These are phyloP conservation scores for Saturnispora galanensis DNA, from an alignment of 805 yeast species.

Conservation along the genomic window DNA sequence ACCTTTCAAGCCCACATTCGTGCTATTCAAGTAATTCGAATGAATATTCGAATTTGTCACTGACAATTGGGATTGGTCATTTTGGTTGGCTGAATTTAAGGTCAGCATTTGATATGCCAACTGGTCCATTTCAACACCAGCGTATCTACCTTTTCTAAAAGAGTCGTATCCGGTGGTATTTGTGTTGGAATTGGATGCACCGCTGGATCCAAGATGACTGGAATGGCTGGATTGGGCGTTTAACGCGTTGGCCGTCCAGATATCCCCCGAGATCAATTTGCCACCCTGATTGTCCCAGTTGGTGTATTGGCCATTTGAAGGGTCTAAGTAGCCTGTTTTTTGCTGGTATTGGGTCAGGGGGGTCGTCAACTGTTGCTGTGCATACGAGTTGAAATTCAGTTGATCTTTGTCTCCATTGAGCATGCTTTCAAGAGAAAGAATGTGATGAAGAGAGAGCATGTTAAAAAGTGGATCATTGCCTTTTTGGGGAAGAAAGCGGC, in stretches of 20 bases:
- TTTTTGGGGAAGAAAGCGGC: neutral
- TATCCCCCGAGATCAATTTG: neutral
- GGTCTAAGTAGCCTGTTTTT: no score
- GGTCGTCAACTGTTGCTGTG: no score
- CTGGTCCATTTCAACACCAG: conserved; percentile 22
- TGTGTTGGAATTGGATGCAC: neutral
- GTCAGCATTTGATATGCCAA: conserved; percentile 21
- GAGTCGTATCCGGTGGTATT: neutral
- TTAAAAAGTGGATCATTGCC: conserved; percentile 6
- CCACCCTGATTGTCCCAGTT: no score
- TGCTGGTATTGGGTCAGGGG: neutral
- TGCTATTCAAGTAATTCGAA: neutral
- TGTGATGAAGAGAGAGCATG: neutral
- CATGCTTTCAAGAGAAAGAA: neutral
- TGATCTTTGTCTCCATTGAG: no score
- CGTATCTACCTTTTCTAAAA: conserved; percentile 9
- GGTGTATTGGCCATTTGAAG: no score
- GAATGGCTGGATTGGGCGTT: neutral
- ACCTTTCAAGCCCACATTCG: no score
- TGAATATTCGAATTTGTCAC: neutral
- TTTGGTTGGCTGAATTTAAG: conserved; percentile 10
- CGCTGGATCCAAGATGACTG: neutral
- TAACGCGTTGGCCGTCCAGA: neutral
- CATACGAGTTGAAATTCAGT: no score
- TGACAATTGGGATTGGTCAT: conserved; percentile 12